Percentiles rank a stretch among this genome's conserved stretches.
These are phyloP conservation scores for Albophoma yamanashiensis DNA, from an alignment of 2,329 filamentous ascomycete species.

Conservation along the genomic window DNA sequence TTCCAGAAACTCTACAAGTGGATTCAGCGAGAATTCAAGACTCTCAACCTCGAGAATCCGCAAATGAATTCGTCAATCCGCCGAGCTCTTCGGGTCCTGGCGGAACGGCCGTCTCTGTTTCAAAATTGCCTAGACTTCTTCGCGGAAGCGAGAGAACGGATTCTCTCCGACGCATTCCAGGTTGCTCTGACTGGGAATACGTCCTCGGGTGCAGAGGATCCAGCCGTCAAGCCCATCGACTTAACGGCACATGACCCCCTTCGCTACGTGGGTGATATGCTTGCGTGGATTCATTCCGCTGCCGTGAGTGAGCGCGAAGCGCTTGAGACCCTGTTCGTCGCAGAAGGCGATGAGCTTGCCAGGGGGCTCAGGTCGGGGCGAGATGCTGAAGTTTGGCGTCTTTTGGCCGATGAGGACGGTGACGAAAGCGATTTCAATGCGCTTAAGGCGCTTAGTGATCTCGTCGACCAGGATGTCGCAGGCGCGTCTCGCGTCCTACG, in stretches of 20 bases:
- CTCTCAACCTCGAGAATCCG: slow-evolving; percentile 84
- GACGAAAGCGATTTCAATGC: slow-evolving; percentile 60
- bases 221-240: slow-evolving; percentile 78
- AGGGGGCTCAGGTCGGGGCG: slow-evolving; percentile 70
- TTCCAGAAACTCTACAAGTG: slow-evolving; percentile 96
- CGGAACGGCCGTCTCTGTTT: slow-evolving; percentile 82
- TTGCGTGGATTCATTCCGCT: slow-evolving; percentile 92
- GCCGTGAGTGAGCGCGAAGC: slow-evolving; percentile 91
- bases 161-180: slow-evolving; percentile 82
- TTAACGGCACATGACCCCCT: slow-evolving; percentile 85
- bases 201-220: slow-evolving; percentile 45
- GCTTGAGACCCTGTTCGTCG: slow-evolving; percentile 81
- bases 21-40: slow-evolving; percentile 89
- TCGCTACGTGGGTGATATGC: slow-evolving; percentile 91
- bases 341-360: slow-evolving; percentile 80
- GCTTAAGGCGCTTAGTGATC: slow-evolving; percentile 66
- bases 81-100: slow-evolving; percentile 72
- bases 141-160: slow-evolving; percentile 77
- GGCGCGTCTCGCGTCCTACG: slow-evolving; percentile 77
- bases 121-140: slow-evolving; percentile 91
- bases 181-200: slow-evolving; percentile 69
- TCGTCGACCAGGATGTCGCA: slow-evolving; percentile 77
- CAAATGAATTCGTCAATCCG: slow-evolving; percentile 82
- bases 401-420: slow-evolving; percentile 47
- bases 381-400: slow-evolving; percentile 75